These are phyloP conservation scores for Calocera cornea DNA, from an alignment of 768 basidiomycete genomes.

Conservation along the genomic window DNA sequence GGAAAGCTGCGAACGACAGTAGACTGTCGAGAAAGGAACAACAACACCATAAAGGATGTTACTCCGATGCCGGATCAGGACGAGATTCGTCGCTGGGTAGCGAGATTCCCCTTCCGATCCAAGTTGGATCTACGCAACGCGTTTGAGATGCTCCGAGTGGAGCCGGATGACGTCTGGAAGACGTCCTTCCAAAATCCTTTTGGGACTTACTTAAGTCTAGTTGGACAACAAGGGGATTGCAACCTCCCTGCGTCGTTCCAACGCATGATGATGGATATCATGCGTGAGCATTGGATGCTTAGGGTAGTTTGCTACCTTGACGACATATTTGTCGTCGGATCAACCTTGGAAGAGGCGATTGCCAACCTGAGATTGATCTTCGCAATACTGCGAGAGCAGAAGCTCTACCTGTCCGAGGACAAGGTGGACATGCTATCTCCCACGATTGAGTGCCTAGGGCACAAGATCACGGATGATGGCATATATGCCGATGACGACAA, in stretches of 20 bases:
- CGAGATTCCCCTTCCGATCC: conserved; percentile 24
- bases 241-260: conserved; percentile 38
- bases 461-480: neutral
- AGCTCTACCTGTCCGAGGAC: conserved; percentile 25
- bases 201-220: conserved; percentile 29
- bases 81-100: conserved; percentile 22
- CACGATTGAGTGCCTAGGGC: conserved; percentile 21
- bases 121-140: conserved; percentile 11
- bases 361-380: conserved; percentile 25
- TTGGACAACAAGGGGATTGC: conserved; percentile 35
- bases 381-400: conserved; percentile 17
- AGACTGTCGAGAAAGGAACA: conserved; percentile 27
- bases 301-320: conserved; percentile 35
- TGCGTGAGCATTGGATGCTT: conserved; percentile 26
- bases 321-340: conserved; percentile 31
- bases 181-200: conserved; percentile 24
- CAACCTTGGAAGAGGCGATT: conserved; percentile 29
- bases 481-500: neutral
- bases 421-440: conserved; percentile 27
- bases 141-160: conserved; percentile 4
- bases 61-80: conserved; percentile 34
- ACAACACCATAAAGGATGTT: conserved; percentile 30
- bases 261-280: conserved; percentile 31
- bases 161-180: conserved; percentile 5
- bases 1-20: conserved; percentile 26